Percentiles rank a stretch among this genome's conserved stretches.
Conservation (phyloP, 345 rosid species). For the Nephelium lappaceum region DNA sequence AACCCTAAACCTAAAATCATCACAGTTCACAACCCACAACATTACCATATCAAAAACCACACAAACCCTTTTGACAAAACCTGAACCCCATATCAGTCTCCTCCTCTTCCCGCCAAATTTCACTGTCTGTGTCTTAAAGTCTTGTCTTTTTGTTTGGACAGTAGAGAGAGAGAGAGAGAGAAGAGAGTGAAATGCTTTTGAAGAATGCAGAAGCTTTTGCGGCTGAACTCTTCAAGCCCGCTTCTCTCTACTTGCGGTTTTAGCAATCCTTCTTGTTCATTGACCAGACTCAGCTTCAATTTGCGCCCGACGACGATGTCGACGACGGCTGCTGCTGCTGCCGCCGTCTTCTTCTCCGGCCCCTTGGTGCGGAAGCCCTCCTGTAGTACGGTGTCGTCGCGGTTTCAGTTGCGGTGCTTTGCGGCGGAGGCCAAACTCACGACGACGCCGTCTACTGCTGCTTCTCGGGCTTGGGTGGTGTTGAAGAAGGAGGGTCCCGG, state of each 20-base stretch:
- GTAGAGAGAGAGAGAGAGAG: neutral
- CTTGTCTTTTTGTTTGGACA: neutral
- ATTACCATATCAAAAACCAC: neutral
- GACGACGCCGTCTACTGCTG: conserved; percentile 18
- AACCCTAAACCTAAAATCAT: neutral
- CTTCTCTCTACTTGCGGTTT: conserved; percentile 45
- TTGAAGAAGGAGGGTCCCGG: conserved; percentile 30
- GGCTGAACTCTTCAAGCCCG: conserved; percentile 34
- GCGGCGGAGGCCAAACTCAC: conserved; percentile 13
- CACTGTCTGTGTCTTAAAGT: neutral
- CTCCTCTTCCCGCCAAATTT: neutral
- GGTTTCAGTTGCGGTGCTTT: conserved; percentile 39
- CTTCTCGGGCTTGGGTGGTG: conserved; percentile 48
- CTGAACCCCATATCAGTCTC: neutral
- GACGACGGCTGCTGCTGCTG: conserved; percentile 15
- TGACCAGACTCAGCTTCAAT: conserved; percentile 9
- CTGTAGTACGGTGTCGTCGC: conserved; percentile 5
- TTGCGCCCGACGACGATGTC: conserved; percentile 31
- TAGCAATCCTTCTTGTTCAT: conserved; percentile 31
- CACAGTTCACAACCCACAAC: neutral
- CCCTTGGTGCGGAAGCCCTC: conserved; percentile 15
- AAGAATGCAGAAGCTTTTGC: conserved; percentile 55
- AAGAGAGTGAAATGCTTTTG: conserved; percentile 39
- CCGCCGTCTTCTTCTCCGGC: conserved; percentile 14
- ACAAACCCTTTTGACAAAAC: neutral